Conservation (phyloP, 768 basidiomycete genomes). For the Rhizopogon rudus region DNA sequence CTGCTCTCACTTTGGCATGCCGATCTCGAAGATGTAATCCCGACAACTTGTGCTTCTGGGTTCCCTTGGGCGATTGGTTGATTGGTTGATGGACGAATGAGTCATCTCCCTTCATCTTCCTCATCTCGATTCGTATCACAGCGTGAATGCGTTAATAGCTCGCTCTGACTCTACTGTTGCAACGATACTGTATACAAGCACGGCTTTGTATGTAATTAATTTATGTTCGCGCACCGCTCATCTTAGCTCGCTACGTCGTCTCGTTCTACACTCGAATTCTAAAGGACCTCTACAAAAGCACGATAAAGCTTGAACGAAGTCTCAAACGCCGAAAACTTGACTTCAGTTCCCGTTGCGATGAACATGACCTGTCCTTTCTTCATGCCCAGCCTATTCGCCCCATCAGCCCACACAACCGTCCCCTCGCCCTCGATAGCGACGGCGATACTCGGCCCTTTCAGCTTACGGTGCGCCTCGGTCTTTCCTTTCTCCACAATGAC, state of each 20-base stretch:
- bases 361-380: conserved; percentile 71
- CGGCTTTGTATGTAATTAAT: too few species aligned
- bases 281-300: conserved; percentile 5
- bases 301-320: conserved; percentile 3
- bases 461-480: conserved; percentile 47
- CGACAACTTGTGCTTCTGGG: too few species aligned
- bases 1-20: too few species aligned
- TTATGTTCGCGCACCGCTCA: too few species aligned
- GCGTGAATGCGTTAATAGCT: too few species aligned
- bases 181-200: too few species aligned
- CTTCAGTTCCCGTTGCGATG: conserved; percentile 58
- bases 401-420: conserved; percentile 39
- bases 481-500: conserved; percentile 39
- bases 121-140: neutral
- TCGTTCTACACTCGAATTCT: too few species aligned
- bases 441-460: conserved; percentile 76
- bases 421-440: conserved; percentile 70
- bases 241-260: too few species aligned
- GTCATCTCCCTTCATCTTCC: neutral
- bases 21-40: too few species aligned
- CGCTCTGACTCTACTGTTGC: too few species aligned
- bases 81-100: neutral
- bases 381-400: conserved; percentile 18
- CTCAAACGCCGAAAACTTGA: conserved; percentile 37
- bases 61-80: neutral